phyloP scores from a whole-genome alignment of 2,329 filamentous ascomycete species.

The Colletotrichum liriopes region DNA sequence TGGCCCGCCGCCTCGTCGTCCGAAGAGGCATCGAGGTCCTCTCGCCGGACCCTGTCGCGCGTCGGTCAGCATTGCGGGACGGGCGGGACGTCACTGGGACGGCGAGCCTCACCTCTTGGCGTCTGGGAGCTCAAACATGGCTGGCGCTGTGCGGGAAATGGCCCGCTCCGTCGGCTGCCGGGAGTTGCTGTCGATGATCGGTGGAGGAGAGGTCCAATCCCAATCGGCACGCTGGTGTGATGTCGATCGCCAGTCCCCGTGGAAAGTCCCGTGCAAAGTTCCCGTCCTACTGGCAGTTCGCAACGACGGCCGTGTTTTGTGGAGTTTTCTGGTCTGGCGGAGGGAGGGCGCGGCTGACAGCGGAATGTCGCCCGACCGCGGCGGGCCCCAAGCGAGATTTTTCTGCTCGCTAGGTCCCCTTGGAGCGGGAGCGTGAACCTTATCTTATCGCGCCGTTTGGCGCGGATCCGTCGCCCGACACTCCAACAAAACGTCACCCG shows the following conservation, averaged over 20 bases:
- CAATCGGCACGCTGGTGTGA: not conserved
- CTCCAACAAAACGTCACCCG: not conserved
- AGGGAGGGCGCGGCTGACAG: slow-evolving; percentile 15
- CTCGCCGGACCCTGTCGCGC: slow-evolving; percentile 65
- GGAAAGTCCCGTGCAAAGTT: slow-evolving; percentile 3
- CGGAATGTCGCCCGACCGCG: slow-evolving; percentile 4
- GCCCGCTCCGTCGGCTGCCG: not conserved
- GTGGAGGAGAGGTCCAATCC: not conserved
- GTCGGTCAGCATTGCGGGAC: slow-evolving; percentile 10
- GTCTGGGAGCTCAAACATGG: slow-evolving; percentile 68
- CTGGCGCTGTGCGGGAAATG: slow-evolving; percentile 8
- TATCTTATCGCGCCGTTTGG: slow-evolving; percentile 27
- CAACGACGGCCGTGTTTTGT: slow-evolving; percentile 1
- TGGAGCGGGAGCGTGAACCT: not conserved
- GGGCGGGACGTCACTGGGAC: not conserved
- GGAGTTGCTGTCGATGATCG: not conserved
- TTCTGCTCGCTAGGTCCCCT: slow-evolving; percentile 3
- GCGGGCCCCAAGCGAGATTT: slow-evolving; percentile 28
- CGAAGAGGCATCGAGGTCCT: slow-evolving; percentile 63
- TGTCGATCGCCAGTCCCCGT: slow-evolving; percentile 16
- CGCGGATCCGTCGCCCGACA: not conserved
- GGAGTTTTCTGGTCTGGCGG: not conserved
- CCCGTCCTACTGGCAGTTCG: not conserved
- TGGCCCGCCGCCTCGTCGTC: slow-evolving; percentile 48
- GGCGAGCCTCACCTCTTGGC: slow-evolving; percentile 64